Base-by-base conservation (phyloP, 2,329 filamentous ascomycete genomes). In the Penicillium janthinellum region DNA sequence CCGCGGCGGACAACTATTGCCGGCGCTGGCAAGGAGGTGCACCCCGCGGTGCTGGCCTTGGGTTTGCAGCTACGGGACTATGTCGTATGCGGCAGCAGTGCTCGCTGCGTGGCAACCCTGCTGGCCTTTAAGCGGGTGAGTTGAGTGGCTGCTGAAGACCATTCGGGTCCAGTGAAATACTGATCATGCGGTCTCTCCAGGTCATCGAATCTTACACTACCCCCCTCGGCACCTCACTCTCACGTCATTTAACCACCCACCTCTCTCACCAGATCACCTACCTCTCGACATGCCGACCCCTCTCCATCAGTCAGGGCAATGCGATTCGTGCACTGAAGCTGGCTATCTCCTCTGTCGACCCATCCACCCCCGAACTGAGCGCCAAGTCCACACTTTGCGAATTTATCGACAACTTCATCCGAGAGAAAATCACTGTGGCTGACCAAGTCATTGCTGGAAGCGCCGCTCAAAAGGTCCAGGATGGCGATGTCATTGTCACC, bases 241-340 rank as follows among this genome's bases (percentile, higher is more conserved):
- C 92, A 20, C 89, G 95, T 37, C 93, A 99, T 79, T 88, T 99
- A 69, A 95, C 92, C 35, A 90, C 91, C 11, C 92, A 98, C 76
- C 87, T 99, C 60, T 95, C 92, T 71, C 91, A 93, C 39, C 95
- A 99, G 77, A 97, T 99, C 71, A 92, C 96, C 65, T 97, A 96
- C 73, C 85, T 99, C 61, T 91, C 91, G 61, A 92, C 92, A 67
- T 97, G 93, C 72, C 88, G 95, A n/a, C 93, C 95, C 37, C 90
- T 99, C 78, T 96, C 91, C 66, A 95, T 96, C 77, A 92, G 91
- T 63, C 96, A 98, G 88, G 95, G 95, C 61, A 99, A 98, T 75
- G 92, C 92, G 38, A 96, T 99, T 73, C 87, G 95, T 56, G 94
- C 92, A 83, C 84, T 99, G 52, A 99, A 99, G 81, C 86, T 96